These are phyloP conservation scores for Taphrina betulina DNA, from an alignment of 1,139 yeast species.

Conservation along the genomic window DNA sequence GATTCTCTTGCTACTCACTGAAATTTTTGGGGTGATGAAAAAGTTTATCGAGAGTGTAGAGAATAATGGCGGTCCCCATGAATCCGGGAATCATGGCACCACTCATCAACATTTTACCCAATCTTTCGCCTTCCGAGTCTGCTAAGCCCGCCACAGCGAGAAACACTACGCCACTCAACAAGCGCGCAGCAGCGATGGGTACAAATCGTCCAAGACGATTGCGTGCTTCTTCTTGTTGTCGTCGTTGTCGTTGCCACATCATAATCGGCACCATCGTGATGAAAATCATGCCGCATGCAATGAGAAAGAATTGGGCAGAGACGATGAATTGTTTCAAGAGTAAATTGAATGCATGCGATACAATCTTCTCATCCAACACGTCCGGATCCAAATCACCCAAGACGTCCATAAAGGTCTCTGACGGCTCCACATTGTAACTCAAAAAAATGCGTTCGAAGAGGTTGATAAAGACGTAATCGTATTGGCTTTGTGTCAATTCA, in stretches of 20 bases:
- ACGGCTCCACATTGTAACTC: constrained; percentile 16
- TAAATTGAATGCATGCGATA: constrained; percentile 5
- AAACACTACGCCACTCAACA: constrained; percentile 3
- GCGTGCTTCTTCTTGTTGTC: no score
- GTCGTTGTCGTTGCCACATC: constrained; percentile 27
- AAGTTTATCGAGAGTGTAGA: constrained; percentile 3
- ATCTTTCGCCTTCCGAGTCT: background rate
- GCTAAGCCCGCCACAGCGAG: constrained; percentile 14
- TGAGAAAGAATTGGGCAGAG: constrained; percentile 22
- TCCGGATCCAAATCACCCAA: constrained; percentile 11
- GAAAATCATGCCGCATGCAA: constrained; percentile 19
- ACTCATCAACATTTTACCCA: constrained; percentile 1
- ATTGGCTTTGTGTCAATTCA: constrained; percentile 24
- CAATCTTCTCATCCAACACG: constrained; percentile 6
- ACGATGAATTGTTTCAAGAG: constrained; percentile 27
- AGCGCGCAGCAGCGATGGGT: constrained; percentile 8
- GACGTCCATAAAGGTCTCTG: constrained; percentile 10
- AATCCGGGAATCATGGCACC: constrained; percentile 11
- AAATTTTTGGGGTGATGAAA: no score
- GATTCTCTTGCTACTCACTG: constrained; percentile 17
- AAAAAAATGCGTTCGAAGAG: constrained; percentile 12
- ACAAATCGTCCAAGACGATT: constrained; percentile 23
- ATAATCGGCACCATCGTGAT: constrained; percentile 25
- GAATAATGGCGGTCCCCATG: constrained; percentile 6
- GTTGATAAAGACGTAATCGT: constrained; percentile 27